Conservation (phyloP, 1,284 basidiomycete genomes). For the Apiotrichum siamense region DNA sequence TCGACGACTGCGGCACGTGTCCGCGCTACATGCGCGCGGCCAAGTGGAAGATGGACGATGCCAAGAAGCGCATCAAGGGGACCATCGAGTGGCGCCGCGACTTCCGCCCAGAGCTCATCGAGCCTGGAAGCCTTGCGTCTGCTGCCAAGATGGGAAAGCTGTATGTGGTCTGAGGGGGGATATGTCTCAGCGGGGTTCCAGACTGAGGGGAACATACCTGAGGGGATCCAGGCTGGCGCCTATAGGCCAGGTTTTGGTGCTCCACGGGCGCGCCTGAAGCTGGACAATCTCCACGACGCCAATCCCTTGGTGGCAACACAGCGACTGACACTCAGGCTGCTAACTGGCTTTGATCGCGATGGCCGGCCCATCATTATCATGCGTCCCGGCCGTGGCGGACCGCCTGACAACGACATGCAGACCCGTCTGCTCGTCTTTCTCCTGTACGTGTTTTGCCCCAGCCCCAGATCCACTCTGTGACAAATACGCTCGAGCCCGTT, state of each 20-base stretch:
- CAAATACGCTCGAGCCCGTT: too few relatives aligned
- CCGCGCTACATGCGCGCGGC: constrained; percentile 75
- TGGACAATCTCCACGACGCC: too few relatives aligned
- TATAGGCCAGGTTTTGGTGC: too few relatives aligned
- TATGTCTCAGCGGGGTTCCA: too few relatives aligned
- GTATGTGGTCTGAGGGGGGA: constrained; percentile 49
- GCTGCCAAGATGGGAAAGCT: constrained; percentile 81
- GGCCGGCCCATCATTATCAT: constrained; percentile 76
- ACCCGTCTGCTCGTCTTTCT: constrained; percentile 75
- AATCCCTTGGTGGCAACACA: too few relatives aligned
- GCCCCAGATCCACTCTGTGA: not conserved
- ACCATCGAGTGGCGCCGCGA: constrained; percentile 76
- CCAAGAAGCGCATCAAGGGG: constrained; percentile 65
- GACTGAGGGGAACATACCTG: too few relatives aligned
- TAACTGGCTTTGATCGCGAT: constrained; percentile 75
- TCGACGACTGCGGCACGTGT: constrained; percentile 64
- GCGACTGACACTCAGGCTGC: constrained; percentile 54
- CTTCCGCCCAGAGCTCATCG: constrained; percentile 72
- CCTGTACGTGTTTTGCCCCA: constrained; percentile 53
- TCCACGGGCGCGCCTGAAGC: too few relatives aligned
- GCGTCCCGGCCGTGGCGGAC: too few relatives aligned
- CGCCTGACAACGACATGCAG: too few relatives aligned
- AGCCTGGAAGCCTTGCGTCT: constrained; percentile 63
- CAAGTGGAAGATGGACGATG: constrained; percentile 72
- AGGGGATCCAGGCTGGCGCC: too few relatives aligned